These are phyloP conservation scores for Prunus mira DNA, from an alignment of 306 rosid species.

Conservation along the genomic window DNA sequence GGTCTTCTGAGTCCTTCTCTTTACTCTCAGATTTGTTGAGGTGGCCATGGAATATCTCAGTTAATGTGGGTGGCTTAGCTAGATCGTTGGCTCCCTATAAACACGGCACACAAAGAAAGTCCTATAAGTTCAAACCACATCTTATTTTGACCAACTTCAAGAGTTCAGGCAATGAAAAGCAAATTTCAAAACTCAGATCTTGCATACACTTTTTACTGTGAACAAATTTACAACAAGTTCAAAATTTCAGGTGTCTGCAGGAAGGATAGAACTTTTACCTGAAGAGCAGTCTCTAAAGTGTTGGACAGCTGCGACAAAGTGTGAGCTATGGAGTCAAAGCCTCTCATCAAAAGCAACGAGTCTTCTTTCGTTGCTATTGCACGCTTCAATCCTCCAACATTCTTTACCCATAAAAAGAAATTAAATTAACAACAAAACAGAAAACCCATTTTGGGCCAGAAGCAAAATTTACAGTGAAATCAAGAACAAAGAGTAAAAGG, in stretches of 20 bases:
- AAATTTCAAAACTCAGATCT: constrained; percentile 10
- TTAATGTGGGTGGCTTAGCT: constrained; percentile 74
- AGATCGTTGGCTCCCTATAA: constrained; percentile 75
- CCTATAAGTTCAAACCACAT: not conserved
- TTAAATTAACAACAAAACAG: constrained; percentile 3
- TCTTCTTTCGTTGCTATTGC: constrained; percentile 58
- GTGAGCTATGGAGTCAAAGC: constrained; percentile 77
- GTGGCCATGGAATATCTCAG: constrained; percentile 64
- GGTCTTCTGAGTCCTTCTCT: constrained; percentile 39
- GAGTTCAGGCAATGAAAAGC: not conserved
- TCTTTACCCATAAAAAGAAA: constrained; percentile 14
- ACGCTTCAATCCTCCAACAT: constrained; percentile 25
- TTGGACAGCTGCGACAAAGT: constrained; percentile 72
- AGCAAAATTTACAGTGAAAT: not conserved
- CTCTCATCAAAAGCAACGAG: constrained; percentile 68
- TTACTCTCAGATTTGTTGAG: constrained; percentile 33
- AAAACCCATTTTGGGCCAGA: not conserved
- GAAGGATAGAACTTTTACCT: constrained; percentile 34
- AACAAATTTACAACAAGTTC: not conserved
- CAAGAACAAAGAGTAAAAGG: not conserved
- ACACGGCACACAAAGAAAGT: constrained; percentile 3
- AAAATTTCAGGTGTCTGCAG: not conserved
- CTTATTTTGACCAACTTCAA: not conserved
- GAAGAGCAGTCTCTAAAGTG: constrained; percentile 76
- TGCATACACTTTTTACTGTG: not conserved